Evolutionary conservation across 176 grass and related monocot species (phyloP).

Genomic region (Cenchrus americanus): DNA sequence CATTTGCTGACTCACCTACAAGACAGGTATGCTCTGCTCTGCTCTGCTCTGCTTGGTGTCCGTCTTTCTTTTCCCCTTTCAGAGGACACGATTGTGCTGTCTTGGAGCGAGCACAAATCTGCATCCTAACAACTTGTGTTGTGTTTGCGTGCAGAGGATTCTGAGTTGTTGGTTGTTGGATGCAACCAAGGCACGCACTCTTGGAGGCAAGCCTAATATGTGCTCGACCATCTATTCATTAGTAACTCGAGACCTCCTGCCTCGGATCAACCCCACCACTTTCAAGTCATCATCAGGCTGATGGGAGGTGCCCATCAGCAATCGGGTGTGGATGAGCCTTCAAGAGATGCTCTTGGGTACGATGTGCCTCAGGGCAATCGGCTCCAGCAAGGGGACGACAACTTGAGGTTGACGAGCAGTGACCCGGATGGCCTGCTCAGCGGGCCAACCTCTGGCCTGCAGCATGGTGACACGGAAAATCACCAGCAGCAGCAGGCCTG

Average conservation of each 20-base stretch:
- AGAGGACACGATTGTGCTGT: neutral
- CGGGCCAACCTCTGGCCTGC: neutral
- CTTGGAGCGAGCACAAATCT: neutral
- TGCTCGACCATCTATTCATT: conserved; percentile 3
- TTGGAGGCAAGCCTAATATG: conserved; percentile 54
- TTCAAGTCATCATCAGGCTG: conserved; percentile 51
- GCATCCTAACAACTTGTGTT: too few species aligned
- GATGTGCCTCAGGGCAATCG: conserved; percentile 17
- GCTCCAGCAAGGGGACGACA: conserved; percentile 35
- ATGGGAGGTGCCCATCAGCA: conserved; percentile 48
- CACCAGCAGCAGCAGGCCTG: conserved; percentile 24
- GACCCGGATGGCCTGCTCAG: conserved; percentile 33
- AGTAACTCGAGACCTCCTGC: conserved; percentile 21
- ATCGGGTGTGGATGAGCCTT: neutral
- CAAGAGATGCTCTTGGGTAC: conserved; percentile 4
- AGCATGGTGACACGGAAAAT: conserved; percentile 32
- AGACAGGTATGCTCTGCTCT: too few species aligned
- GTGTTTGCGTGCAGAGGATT: neutral
- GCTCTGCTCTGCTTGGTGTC: too few species aligned
- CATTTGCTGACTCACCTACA: too few species aligned
- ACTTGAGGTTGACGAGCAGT: conserved; percentile 35
- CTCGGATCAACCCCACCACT: conserved; percentile 21
- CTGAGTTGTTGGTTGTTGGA: neutral
- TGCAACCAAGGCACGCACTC: conserved; percentile 7
- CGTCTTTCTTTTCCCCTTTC: neutral